Conservation (phyloP, 371 early-diverging fungal species). For the Batkoa obscura region DNA sequence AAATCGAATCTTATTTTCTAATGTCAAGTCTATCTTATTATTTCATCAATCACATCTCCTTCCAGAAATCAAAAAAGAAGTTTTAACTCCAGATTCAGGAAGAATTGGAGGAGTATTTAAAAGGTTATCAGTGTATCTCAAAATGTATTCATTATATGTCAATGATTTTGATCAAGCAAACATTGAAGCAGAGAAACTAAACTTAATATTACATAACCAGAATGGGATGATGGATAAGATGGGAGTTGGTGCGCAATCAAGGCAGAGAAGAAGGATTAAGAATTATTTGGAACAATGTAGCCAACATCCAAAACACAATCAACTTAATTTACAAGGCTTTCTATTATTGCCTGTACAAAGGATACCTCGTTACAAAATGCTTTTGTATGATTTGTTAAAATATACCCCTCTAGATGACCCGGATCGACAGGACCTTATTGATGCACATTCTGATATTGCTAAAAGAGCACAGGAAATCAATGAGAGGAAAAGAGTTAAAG, state of each 20-base stretch:
- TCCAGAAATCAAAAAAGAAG: conserved; percentile 27
- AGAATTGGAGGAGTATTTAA: conserved; percentile 26
- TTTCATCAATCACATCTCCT: conserved; percentile 44
- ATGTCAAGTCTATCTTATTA: conserved; percentile 35
- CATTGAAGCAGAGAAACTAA: conserved; percentile 20
- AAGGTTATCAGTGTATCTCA: conserved; percentile 26
- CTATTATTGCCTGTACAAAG: conserved; percentile 66
- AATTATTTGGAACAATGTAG: conserved; percentile 13
- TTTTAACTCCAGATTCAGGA: not conserved
- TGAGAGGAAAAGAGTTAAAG: conserved; percentile 37
- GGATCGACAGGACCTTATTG: conserved; percentile 29
- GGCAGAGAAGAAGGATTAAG: conserved; percentile 16
- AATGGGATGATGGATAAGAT: conserved; percentile 10
- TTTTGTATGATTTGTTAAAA: conserved; percentile 42
- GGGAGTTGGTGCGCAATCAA: conserved; percentile 4
- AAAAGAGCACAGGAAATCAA: conserved; percentile 42
- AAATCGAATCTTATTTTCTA: conserved; percentile 35
- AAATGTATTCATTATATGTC: conserved; percentile 48
- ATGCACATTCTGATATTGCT: conserved; percentile 33
- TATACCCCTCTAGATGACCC: conserved; percentile 35
- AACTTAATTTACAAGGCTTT: conserved; percentile 44
- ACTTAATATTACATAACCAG: conserved; percentile 9
- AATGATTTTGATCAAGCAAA: conserved; percentile 55
- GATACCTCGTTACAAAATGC: conserved; percentile 53
- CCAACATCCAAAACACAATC: conserved; percentile 29